phyloP scores from a whole-genome alignment of 2,329 filamentous ascomycete genomes.

The Epichloe gansuensis region DNA sequence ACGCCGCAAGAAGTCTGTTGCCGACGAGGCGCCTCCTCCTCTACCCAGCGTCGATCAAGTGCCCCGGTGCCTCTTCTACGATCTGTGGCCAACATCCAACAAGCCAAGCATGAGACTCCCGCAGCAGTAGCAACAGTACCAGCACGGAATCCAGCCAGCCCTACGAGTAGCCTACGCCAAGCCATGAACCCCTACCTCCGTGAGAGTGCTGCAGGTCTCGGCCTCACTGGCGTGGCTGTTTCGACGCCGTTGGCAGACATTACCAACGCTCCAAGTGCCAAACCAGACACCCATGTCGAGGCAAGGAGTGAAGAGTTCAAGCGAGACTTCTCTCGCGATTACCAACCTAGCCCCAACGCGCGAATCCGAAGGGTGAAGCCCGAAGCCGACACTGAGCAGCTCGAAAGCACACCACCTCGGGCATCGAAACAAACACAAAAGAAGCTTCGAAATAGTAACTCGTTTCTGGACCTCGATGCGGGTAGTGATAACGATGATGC shows the following conservation, averaged over 20 bases:
- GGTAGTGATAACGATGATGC: constrained; percentile 35
- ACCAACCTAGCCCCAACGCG: constrained; percentile 59
- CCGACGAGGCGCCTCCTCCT: constrained; percentile 57
- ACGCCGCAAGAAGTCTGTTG: constrained; percentile 78
- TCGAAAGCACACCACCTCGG: constrained; percentile 21
- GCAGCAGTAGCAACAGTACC: constrained; percentile 10
- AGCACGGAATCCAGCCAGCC: constrained; percentile 34
- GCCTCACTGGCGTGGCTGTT: constrained; percentile 11
- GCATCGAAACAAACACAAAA: constrained; percentile 19
- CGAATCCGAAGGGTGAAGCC: constrained; percentile 54
- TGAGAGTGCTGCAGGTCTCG: constrained; percentile 16
- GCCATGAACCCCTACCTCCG: constrained; percentile 76
- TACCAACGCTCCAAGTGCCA: constrained; percentile 11
- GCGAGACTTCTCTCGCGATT: constrained; percentile 62
- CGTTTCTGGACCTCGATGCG: constrained; percentile 38
- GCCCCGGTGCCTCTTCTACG: constrained; percentile 27
- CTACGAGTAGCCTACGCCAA: constrained; percentile 69
- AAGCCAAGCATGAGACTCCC: constrained; percentile 18
- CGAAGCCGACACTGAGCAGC: constrained; percentile 22
- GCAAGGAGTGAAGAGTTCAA: constrained; percentile 23
- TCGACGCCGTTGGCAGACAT: constrained; percentile 14
- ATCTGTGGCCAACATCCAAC: constrained; percentile 18
- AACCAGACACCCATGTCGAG: constrained; percentile 16
- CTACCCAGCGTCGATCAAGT: constrained; percentile 36
- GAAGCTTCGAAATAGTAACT: constrained; percentile 26